Percentiles rank a stretch among this genome's conserved stretches.
These are phyloP conservation scores for Fraxinus sp. DNA, from an alignment of 305 asterid genomes.

Conservation along the genomic window DNA sequence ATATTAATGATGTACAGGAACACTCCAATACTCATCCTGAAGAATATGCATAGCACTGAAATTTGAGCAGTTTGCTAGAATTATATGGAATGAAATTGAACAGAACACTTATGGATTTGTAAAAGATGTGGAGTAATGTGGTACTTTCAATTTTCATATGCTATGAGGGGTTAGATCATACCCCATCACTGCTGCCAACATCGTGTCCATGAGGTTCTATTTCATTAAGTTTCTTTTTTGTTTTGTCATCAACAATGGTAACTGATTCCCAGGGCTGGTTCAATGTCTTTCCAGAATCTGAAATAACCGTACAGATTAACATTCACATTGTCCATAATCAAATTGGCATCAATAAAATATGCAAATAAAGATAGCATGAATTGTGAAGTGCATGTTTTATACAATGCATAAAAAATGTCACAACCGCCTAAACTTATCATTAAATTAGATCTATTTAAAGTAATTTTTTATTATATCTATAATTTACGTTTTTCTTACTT, in stretches of 20 bases:
- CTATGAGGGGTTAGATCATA: slow-evolving; percentile 16
- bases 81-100: not conserved
- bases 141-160: not conserved
- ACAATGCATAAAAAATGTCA: not conserved
- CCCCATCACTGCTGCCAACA: slow-evolving; percentile 30
- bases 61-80: not conserved
- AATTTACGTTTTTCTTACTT: not conserved
- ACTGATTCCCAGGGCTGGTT: slow-evolving; percentile 3
- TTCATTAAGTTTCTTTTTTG: slow-evolving; percentile 19
- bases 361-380: not conserved
- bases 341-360: not conserved
- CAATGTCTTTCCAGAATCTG: slow-evolving; percentile 19
- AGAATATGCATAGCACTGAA: not conserved
- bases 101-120: not conserved
- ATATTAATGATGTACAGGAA: not conserved
- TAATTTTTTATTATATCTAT: not conserved
- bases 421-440: not conserved
- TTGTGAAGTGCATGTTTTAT: not conserved
- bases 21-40: not conserved
- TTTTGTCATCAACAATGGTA: slow-evolving; percentile 20
- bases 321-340: not conserved
- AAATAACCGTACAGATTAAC: not conserved
- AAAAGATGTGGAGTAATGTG: not conserved
- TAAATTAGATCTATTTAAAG: not conserved
- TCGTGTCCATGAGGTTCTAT: slow-evolving; percentile 19